Evolutionary conservation across 2,329 filamentous ascomycete species (phyloP).

Genomic region (Exophiala sideris): DNA sequence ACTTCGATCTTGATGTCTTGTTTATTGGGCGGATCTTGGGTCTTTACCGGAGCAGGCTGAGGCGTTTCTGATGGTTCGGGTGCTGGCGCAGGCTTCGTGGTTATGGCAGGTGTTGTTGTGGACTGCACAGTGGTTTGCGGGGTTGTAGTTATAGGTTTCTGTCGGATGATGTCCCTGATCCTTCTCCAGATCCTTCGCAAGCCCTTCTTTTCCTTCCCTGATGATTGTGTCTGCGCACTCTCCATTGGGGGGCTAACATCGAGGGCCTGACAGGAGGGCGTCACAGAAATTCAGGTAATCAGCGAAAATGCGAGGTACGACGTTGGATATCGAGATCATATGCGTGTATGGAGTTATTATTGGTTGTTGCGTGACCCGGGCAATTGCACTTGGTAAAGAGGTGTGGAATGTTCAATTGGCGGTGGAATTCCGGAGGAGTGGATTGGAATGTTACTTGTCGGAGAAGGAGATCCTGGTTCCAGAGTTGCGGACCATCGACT

Average conservation of each 20-base stretch:
- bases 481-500: conserved; percentile 15
- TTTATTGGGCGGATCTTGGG: background rate
- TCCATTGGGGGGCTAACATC: conserved; percentile 13
- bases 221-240: conserved; percentile 5
- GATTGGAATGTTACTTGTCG: conserved; percentile 24
- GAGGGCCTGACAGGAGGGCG: conserved; percentile 4
- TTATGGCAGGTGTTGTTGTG: conserved; percentile 5
- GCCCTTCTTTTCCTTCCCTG: conserved; percentile 23
- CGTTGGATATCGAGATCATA: conserved; percentile 2
- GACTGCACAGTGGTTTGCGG: background rate
- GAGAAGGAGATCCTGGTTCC: conserved; percentile 11
- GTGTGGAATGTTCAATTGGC: conserved; percentile 22
- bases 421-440: conserved; percentile 20
- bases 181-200: conserved; percentile 24
- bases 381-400: conserved; percentile 12
- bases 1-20: conserved; percentile 12
- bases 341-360: conserved; percentile 11
- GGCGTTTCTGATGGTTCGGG: background rate
- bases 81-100: background rate
- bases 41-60: background rate
- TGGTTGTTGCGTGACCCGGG: conserved; percentile 18
- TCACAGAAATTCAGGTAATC: conserved; percentile 11
- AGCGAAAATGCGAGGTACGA: conserved; percentile 3
- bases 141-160: conserved; percentile 5
- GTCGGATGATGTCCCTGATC: conserved; percentile 17